Base-by-base conservation (phyloP, 2,329 filamentous ascomycete genomes). In the Metarhizium robertsii region DNA sequence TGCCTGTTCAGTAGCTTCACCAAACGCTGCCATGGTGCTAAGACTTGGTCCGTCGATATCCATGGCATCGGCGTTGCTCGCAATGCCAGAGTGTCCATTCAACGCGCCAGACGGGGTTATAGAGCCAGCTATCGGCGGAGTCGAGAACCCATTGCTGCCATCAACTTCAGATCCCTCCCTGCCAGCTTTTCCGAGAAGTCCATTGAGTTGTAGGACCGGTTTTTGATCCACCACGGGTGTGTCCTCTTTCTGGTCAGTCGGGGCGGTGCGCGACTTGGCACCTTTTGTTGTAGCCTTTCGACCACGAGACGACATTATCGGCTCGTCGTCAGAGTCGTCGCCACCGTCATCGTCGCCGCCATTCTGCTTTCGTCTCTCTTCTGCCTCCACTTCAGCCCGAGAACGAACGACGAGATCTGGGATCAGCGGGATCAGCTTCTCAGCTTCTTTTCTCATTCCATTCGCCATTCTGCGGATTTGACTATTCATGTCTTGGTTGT, bases 301-400 rank as follows among this genome's bases (percentile, higher is more conserved):
- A 53, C 94, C 94, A 61, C 94, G 84, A 52, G 92, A 96, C 56
- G 94, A 94, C 89, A 97, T 97, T 66, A 99, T 97, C 8, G 94
- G 94, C 71, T 96, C 92, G 67, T 97, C 92, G 65, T 97, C 92
- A 62, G 91, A 96, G 69, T 96, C 92, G 57, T 96, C 92, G 32
- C 81, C 89, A 43, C 79, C 88, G 62, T 92, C 90, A 60, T 90
- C 84, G 58, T 90, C 87, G 49, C 87, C 87, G 52, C 94, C 91
- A 59, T 92, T 89, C 64, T 95, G 90, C 67, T 94, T 87, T 59
- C 91, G 81, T 54, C 92, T 83, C 70, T 88, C 85, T 63, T 94
- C 89, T 16, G 88, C 88, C 72, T 99, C 94, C 6, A 97, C 91
- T 68, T 97, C 94, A 18, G 92, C 94, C 59, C 94, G 87, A 61